Base-by-base conservation (phyloP, 768 basidiomycete genomes). In the Clitopilus hobsonii region DNA sequence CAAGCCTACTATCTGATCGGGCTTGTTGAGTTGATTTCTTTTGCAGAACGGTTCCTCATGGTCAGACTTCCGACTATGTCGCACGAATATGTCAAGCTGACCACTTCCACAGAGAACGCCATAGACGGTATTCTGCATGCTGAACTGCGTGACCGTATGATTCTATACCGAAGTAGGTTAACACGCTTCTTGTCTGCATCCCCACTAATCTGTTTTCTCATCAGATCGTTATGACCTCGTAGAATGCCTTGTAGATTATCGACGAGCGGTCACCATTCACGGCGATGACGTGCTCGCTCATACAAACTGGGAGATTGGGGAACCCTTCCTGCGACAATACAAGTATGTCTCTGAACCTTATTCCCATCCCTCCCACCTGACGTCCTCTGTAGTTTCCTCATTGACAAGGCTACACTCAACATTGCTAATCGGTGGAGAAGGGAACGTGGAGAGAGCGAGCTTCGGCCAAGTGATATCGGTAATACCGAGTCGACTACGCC, bases 211-310 rank as follows among this genome's bases (percentile, higher is more conserved):
- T 36, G 10, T 36, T 36, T 10, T 11, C 32, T n/a, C n/a, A 3
- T 3, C 58, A 93, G 90, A 83, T 22, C 88, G 86, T 48, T 90
- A 89, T 60, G 86, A 89, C 62, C 71, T 97, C 13, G 82, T 87
- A 0, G 91, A 93, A 57, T 91, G 89, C 61, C 71, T 94, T 25
- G 77, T 87, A 56, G 87, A 90, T 57, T 87, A 91, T 58, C 76
- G 88, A 27, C 73, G 68, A 23, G 80, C 82, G 3, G 78, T 91
- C 11, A 86, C 80, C 2, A 80, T 95, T 41, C 94, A 97, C 56
- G 93, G 92, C 11, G 91, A 96, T 60, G 94, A 98, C 63, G 89
- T 94, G 20, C 76, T 97, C n/a, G 85, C 86, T 3, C 91, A 96
- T 61, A 74, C 72, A 38, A 94, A 91, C 63, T 97, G 94, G 93